phyloP scores from a whole-genome alignment of 2,329 filamentous ascomycete species.

The Microdochium bolleyi region DNA sequence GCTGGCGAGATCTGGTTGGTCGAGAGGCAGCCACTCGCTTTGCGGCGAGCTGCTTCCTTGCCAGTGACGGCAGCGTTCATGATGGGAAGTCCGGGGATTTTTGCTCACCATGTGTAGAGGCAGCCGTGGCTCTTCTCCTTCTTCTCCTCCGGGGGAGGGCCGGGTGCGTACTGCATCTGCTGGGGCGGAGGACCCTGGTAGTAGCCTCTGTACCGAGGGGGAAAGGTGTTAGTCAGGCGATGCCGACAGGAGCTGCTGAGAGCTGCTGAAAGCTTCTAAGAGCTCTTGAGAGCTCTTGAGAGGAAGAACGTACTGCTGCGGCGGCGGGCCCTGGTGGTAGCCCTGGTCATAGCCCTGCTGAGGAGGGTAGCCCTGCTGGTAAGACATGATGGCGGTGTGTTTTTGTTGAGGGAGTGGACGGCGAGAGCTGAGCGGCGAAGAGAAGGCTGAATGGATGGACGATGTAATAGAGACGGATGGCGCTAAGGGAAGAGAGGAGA shows the following conservation, averaged over 20 bases:
- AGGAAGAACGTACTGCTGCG: not conserved
- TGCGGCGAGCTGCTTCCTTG: not conserved
- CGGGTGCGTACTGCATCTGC: slow-evolving; percentile 23
- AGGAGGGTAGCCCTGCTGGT: not conserved
- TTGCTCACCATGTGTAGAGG: slow-evolving; percentile 26
- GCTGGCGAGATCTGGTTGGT: no score
- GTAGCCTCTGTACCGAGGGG: not conserved
- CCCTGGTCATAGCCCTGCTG: no score
- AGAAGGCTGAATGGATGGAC: no score
- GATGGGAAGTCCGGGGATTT: no score
- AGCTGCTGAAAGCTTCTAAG: no score
- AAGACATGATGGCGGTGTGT: not conserved
- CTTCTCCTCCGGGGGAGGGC: slow-evolving; percentile 18
- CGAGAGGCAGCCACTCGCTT: no score
- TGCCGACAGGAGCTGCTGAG: not conserved
- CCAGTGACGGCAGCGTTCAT: no score
- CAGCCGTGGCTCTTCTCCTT: slow-evolving; percentile 32
- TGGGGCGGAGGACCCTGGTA: not conserved
- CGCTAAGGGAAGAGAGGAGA: no score
- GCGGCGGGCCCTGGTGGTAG: not conserved
- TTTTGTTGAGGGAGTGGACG: not conserved
- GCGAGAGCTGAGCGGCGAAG: not conserved
- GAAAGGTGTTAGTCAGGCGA: not conserved
- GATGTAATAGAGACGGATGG: no score
- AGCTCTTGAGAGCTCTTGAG: no score